phyloP scores from a whole-genome alignment of 371 early-diverging fungal genomes.

The Chytridiales sp. region DNA sequence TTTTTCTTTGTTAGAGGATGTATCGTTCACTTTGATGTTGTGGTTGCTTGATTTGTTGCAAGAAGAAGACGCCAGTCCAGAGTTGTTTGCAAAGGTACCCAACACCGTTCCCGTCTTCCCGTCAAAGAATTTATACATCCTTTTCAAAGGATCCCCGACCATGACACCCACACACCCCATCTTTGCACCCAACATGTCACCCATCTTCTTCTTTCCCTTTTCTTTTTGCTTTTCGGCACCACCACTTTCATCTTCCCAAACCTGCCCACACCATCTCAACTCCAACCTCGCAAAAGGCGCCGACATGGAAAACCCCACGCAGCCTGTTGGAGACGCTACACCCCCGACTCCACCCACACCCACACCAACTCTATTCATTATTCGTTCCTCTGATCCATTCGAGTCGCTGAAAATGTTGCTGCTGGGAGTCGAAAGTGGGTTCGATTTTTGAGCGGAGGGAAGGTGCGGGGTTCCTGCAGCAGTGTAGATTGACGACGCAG shows the following conservation, averaged over 20 bases:
- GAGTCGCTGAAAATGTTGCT: too few relatives aligned
- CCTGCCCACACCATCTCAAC: constrained; percentile 10
- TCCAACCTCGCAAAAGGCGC: constrained; percentile 3
- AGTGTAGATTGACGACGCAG: constrained; percentile 5
- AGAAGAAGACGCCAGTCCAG: too few relatives aligned
- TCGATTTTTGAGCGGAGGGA: not conserved
- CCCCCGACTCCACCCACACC: constrained; percentile 16
- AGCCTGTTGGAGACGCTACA: constrained; percentile 11
- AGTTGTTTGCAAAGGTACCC: constrained; percentile 14
- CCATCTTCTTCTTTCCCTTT: not conserved
- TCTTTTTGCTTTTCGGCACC: not conserved
- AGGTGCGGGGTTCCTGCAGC: constrained; percentile 1
- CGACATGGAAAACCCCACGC: constrained; percentile 7
- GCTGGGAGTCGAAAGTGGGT: too few relatives aligned
- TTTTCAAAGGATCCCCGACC: constrained; percentile 9
- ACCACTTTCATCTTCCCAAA: not conserved
- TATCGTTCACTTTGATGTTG: too few relatives aligned
- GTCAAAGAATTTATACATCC: constrained; percentile 9
- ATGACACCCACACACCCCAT: not conserved
- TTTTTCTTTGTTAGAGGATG: too few relatives aligned
- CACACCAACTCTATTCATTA: constrained; percentile 7
- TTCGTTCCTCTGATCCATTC: constrained; percentile 4
- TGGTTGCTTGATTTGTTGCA: too few relatives aligned
- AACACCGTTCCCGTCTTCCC: constrained; percentile 7
- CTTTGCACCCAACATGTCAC: constrained; percentile 5